phyloP scores from a whole-genome alignment of 129 eudicot species.

The Silybum marianum region DNA sequence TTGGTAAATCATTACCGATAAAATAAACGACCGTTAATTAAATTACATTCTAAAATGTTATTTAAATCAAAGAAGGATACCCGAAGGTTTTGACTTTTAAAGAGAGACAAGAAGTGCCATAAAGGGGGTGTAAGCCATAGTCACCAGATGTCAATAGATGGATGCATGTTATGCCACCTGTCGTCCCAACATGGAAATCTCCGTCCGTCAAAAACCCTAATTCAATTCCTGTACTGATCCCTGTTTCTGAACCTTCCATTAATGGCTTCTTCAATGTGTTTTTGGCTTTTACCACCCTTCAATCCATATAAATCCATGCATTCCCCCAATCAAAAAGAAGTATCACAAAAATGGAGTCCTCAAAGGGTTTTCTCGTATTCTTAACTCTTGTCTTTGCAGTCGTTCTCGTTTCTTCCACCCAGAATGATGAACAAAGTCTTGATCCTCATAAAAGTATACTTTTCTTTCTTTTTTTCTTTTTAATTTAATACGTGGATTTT shows the following conservation, averaged over 20 bases:
- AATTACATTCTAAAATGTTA: no score
- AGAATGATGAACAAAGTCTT: constrained; percentile 8
- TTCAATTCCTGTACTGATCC: constrained; percentile 18
- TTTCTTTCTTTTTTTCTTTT: neutral
- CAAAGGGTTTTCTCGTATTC: constrained; percentile 9
- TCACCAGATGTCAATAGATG: neutral
- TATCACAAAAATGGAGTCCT: constrained; percentile 7
- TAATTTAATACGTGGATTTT: no score
- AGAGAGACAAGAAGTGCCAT: constrained; percentile 14
- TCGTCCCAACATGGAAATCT: constrained; percentile 26
- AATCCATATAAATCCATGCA: constrained; percentile 16
- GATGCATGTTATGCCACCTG: constrained; percentile 35
- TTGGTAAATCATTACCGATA: no score
- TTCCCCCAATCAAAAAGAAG: neutral
- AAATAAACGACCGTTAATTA: no score
- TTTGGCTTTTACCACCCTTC: constrained; percentile 20
- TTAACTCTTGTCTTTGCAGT: constrained; percentile 24
- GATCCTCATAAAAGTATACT: constrained; percentile 26
- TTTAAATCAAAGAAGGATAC: neutral
- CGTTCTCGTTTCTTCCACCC: constrained; percentile 30
- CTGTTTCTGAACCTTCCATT: constrained; percentile 39
- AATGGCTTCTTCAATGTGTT: constrained; percentile 34
- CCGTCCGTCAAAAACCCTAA: constrained; percentile 22
- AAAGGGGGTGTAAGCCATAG: neutral
- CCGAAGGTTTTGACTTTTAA: neutral